These are phyloP conservation scores for Zanthoxylum bungeanum DNA, from an alignment of 345 rosid species.

Conservation along the genomic window DNA sequence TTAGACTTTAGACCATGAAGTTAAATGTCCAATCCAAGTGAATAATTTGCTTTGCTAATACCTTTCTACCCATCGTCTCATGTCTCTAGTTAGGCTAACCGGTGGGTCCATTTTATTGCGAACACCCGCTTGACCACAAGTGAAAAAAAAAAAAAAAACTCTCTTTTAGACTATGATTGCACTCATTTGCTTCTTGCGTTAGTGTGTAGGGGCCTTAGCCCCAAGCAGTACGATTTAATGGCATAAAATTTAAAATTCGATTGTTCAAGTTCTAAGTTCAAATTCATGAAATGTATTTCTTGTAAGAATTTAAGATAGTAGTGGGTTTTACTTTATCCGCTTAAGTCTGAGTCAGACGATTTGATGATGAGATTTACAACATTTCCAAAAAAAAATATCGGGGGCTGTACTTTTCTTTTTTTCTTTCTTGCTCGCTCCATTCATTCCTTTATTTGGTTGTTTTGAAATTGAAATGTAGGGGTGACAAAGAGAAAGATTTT, in stretches of 20 bases:
- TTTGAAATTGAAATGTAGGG: not conserved
- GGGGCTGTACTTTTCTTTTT: not conserved
- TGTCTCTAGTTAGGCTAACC: conserved; percentile 36
- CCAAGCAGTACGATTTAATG: no score
- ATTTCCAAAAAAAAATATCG: no score
- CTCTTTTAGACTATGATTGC: conserved; percentile 40
- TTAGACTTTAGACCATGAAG: conserved; percentile 16
- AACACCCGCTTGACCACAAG: conserved; percentile 51
- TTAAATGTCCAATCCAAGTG: conserved; percentile 36
- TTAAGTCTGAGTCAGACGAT: no score
- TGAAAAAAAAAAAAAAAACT: conserved; percentile 13
- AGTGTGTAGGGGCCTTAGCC: no score
- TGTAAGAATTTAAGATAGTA: no score
- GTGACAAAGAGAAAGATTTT: conserved; percentile 25
- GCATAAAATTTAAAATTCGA: no score
- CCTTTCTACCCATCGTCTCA: conserved; percentile 59
- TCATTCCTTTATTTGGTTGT: not conserved
- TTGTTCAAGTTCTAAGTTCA: no score
- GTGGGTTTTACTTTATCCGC: no score
- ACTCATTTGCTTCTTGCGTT: conserved; percentile 31
- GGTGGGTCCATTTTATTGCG: conserved; percentile 35
- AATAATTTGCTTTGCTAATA: conserved; percentile 36
- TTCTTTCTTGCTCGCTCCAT: conserved; percentile 7
- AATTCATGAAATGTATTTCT: no score
- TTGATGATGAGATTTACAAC: no score